A percentile compares a stretch with the other conserved stretches of the same genome.
These are phyloP conservation scores for Porpolomopsis calyptriformis DNA, from an alignment of 768 basidiomycete genomes.

Conservation along the genomic window DNA sequence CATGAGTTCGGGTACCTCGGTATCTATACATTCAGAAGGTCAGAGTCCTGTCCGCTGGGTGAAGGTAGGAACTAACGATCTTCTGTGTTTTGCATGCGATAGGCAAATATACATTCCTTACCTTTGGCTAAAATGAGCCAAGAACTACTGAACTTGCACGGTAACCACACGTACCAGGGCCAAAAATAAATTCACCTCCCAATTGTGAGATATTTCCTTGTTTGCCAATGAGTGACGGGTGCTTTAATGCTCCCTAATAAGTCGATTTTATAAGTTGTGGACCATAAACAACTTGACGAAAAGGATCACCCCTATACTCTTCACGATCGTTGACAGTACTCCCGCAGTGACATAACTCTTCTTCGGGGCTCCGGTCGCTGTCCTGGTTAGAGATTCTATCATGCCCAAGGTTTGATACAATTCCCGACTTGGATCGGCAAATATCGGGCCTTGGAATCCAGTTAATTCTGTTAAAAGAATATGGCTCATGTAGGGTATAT, in stretches of 20 bases:
- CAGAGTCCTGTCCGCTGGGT: neutral
- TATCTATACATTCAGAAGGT: slow-evolving; percentile 23
- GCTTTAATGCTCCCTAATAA: slow-evolving; percentile 27
- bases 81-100: slow-evolving; percentile 51
- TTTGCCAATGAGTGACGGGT: slow-evolving; percentile 42
- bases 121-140: slow-evolving; percentile 19
- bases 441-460: slow-evolving; percentile 38
- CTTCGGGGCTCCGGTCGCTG: slow-evolving; percentile 35
- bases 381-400: slow-evolving; percentile 36
- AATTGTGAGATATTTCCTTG: slow-evolving; percentile 53
- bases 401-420: slow-evolving; percentile 56
- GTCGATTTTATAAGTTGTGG: too few species aligned
- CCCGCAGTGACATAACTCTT: slow-evolving; percentile 35
- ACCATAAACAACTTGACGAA: too few species aligned
- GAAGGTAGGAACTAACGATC: slow-evolving; percentile 37
- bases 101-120: slow-evolving; percentile 38
- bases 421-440: slow-evolving; percentile 51
- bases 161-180: slow-evolving; percentile 36
- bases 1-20: slow-evolving; percentile 41
- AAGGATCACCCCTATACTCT: slow-evolving; percentile 36
- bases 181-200: slow-evolving; percentile 55
- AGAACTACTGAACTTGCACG: neutral
- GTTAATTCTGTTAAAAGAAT: slow-evolving; percentile 30
- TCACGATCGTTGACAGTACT: slow-evolving; percentile 20
- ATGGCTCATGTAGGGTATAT: neutral